Percentiles rank a stretch among this genome's conserved stretches.
phyloP scores from a whole-genome alignment of 2,329 filamentous ascomycete species.

The Leptographium wingfieldii region DNA sequence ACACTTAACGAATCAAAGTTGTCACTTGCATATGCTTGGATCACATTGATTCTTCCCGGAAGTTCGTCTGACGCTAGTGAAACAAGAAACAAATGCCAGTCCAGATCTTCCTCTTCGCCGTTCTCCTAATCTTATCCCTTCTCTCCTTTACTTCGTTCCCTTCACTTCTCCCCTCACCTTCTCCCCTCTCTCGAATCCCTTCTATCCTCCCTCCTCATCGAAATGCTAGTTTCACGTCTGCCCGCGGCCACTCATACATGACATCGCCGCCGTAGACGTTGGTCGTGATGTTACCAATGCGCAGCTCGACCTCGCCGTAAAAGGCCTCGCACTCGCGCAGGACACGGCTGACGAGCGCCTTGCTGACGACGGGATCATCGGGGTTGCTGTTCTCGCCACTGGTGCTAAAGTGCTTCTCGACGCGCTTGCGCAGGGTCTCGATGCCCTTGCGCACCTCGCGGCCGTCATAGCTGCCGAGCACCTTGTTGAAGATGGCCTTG shows the following conservation, averaged over 20 bases:
- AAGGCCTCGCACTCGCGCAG: slow-evolving; percentile 49
- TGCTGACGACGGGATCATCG: slow-evolving; percentile 29
- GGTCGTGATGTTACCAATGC: slow-evolving; percentile 46
- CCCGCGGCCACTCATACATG: slow-evolving; percentile 52
- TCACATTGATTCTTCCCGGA: no score
- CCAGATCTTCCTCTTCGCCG: no score
- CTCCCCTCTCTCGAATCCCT: not conserved
- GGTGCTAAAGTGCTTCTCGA: slow-evolving; percentile 96
- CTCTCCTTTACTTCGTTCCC: no score
- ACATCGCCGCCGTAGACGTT: slow-evolving; percentile 54
- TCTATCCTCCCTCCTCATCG: not conserved
- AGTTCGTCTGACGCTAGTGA: no score
- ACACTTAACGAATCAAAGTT: no score
- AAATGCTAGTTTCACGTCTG: slow-evolving; percentile 50
- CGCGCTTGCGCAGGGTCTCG: slow-evolving; percentile 74
- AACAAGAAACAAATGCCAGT: no score
- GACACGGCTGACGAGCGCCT: slow-evolving; percentile 44
- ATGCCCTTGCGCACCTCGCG: slow-evolving; percentile 86
- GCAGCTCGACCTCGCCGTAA: slow-evolving; percentile 48
- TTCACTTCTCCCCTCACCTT: not conserved
- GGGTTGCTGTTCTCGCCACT: slow-evolving; percentile 34
- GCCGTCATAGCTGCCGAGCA: slow-evolving; percentile 65
- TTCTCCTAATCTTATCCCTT: no score
- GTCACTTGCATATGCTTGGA: no score
- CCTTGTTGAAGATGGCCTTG: slow-evolving; percentile 72